Conservation (phyloP, 129 eudicot genomes). For the Escallonia rubra region DNA sequence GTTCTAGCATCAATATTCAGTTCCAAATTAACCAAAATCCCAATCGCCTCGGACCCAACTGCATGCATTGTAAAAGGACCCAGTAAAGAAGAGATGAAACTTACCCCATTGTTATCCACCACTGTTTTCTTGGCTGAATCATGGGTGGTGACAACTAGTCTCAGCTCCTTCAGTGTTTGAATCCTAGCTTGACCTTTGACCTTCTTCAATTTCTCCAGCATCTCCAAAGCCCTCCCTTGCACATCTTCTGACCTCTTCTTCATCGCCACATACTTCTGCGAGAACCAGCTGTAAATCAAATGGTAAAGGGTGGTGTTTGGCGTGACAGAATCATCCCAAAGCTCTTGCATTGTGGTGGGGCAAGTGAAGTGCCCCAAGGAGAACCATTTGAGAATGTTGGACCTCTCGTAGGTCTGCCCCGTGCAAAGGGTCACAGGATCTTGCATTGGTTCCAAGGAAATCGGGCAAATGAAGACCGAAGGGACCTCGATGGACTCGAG, state of each 20-base stretch:
- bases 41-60: slow-evolving; percentile 56
- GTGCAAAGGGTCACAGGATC: slow-evolving; percentile 82
- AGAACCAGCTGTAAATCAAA: slow-evolving; percentile 55
- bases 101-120: slow-evolving; percentile 52
- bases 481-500: slow-evolving; percentile 54
- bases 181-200: slow-evolving; percentile 64
- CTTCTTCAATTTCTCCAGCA: slow-evolving; percentile 50
- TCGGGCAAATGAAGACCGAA: slow-evolving; percentile 59
- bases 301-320: slow-evolving; percentile 64
- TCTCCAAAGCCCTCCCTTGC: slow-evolving; percentile 59
- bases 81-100: slow-evolving; percentile 39
- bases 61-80: slow-evolving; percentile 65
- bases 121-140: slow-evolving; percentile 51
- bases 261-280: slow-evolving; percentile 56
- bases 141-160: slow-evolving; percentile 28
- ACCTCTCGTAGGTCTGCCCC: slow-evolving; percentile 67
- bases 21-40: slow-evolving; percentile 49
- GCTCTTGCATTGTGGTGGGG: slow-evolving; percentile 82
- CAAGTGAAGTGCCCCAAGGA: slow-evolving; percentile 67
- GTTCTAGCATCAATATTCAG: slow-evolving; percentile 35
- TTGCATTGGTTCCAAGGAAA: slow-evolving; percentile 75
- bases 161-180: slow-evolving; percentile 51
- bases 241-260: slow-evolving; percentile 72
- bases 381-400: slow-evolving; percentile 62
- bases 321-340: slow-evolving; percentile 62